Base-by-base conservation (phyloP, 1,284 basidiomycete genomes). In the Stygiomarasmius scandens region DNA sequence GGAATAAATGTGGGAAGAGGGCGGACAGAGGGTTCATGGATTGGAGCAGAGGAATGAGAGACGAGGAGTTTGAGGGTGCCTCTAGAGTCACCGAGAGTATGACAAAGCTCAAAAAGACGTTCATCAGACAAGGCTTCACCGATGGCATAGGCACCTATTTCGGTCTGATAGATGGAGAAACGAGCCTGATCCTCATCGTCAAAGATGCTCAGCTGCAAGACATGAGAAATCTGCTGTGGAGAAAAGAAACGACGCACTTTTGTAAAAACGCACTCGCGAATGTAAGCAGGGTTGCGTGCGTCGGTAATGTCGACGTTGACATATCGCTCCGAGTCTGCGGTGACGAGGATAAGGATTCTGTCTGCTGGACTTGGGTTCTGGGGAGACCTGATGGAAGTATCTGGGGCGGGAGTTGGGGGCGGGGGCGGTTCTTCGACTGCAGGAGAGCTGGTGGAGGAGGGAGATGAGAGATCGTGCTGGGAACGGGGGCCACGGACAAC, bases 11-110 rank as follows among this genome's bases (percentile, higher is more conserved):
- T 52, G 69, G 67, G 69, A 6, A 74, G 69, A 32, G 77, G 70
- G 10, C 62, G 43, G 34, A 56, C 44, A 16, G 41, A 44, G 10
- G 51, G 54, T 62, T 86, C 84, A 58, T 86, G 84, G 16, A 88
- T 82, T n/a, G 74, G 67, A 8, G 83, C 84, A 54, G 83, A 81
- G 22, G 82, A 77, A 66, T 83, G 81, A 27, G 86, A 86, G 23
- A 93, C 87, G 58, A 94, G 78, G 61, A 96, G 89, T 73, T 94
- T 95, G 64, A 95, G 83, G 20, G 81, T 83, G 14, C 90, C 92
- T 64, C 79, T 85, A 20, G 83, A 77, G 68, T 95, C 92, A 44
- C 90, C 92, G 23, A 83, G 75, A 36, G 84, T 79, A 57, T 80
- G 77, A 68, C 92, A 93, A n/a, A 94, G 76, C 16, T 83, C 80